Evolutionary conservation across 2,329 filamentous ascomycete species (phyloP), one percentile per base, ranked within the genome.

Genomic region (Aspergillus fructus): DNA sequence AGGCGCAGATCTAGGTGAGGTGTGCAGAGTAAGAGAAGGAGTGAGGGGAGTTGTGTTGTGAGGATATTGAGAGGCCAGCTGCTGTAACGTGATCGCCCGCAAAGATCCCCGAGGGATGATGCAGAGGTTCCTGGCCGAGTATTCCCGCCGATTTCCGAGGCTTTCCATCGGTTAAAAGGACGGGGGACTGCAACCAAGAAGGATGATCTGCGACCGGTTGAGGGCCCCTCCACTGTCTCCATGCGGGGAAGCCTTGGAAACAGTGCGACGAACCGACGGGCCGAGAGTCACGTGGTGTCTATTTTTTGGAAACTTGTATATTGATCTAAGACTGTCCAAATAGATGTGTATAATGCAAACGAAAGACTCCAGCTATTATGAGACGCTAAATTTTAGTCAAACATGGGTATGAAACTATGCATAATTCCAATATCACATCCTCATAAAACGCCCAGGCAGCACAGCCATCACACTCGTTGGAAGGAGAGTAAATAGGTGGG

Each of bases 221-320:
- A 50, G 7, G 23, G 33, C 62, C 58, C 58, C 58, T 59, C 55
- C 62, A 40, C 40, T 13, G 17, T 43, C 30, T 50, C 53, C 51
- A 61, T 62, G 62, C 58, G 63, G 63, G 63, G 63, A 58, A 62
- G 23, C 50, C 59, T 52, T 34, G 27, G 27, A 30, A 55, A 53
- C 11, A 11, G 27, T 3, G 9, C 27, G 27, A 17, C 30, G 52
- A 40, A 46, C 43, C 9, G 37, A 7, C 4, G 5, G 58, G 63
- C 62, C 58, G 56, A 53, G 11, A 15, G 37, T 54, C 53, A 59
- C 54, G 53, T 59, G 48, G 13, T 37, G 15, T 7, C 34, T n/a
- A 30, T 9, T 30, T 30, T 9, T 30, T 30, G 27, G 8, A 30
- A 30, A 30, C 17, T 45, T 33, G 33, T 55, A 59, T 30, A 27